Percentiles rank a stretch among this genome's conserved stretches.
Evolutionary conservation across 306 rosid species (phyloP).

Genomic region (Quercus variabilis): DNA sequence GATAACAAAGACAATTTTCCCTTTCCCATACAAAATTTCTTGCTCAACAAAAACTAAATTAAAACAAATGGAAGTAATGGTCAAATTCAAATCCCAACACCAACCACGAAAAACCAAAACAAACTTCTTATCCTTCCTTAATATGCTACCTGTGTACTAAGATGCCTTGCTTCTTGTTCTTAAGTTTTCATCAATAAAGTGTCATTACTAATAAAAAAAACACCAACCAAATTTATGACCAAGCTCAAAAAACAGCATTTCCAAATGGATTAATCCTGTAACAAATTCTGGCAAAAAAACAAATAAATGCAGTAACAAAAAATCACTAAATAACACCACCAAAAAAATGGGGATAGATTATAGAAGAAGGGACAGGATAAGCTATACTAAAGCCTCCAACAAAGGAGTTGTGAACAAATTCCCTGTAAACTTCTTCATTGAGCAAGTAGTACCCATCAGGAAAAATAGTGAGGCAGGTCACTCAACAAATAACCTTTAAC

Average conservation of each 20-base stretch:
- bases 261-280: too few species aligned
- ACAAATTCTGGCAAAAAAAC: too few species aligned
- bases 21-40: neutral
- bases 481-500: neutral
- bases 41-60: neutral
- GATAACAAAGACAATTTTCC: neutral
- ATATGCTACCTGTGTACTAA: too few species aligned
- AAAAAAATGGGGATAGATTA: neutral
- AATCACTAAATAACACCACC: neutral
- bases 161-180: too few species aligned
- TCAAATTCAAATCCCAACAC: neutral
- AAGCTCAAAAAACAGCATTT: neutral
- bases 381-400: neutral
- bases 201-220: too few species aligned
- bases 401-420: neutral
- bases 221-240: neutral
- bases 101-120: neutral
- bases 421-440: conserved; percentile 2
- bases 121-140: too few species aligned
- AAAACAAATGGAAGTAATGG: neutral
- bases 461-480: neutral
- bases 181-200: too few species aligned
- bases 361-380: neutral
- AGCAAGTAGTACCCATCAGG: conserved; percentile 1
- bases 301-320: neutral